Percentiles rank a stretch among this genome's conserved stretches.
Conservation (phyloP, 192 early-diverging fungal species). For the Coemansia sp. region DNA sequence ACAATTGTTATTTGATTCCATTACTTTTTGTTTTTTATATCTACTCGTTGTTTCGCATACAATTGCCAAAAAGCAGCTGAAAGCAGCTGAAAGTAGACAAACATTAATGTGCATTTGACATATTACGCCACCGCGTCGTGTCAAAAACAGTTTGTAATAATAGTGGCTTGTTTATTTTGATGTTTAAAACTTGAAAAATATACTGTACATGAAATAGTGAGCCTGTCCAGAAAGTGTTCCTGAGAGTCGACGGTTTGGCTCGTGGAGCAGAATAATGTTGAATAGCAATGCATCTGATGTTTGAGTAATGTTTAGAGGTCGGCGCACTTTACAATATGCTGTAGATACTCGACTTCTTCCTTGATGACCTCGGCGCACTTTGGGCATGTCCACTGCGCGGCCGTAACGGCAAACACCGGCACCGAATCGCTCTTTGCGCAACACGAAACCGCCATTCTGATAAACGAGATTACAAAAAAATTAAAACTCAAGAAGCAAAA, state of each 20-base stretch:
- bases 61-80: background rate
- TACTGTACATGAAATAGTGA: background rate
- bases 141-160: background rate
- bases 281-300: background rate
- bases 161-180: constrained; percentile 6
- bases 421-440: too few relatives aligned
- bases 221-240: too few relatives aligned
- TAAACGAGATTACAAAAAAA: background rate
- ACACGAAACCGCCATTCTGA: too few relatives aligned
- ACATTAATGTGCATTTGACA: background rate
- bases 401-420: background rate
- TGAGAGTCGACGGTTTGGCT: background rate
- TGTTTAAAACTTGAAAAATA: background rate
- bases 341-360: constrained; percentile 39
- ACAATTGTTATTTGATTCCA: constrained; percentile 13
- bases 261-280: background rate
- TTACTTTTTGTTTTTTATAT: background rate
- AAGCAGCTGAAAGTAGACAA: background rate
- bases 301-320: constrained; percentile 5
- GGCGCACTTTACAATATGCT: constrained; percentile 36
- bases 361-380: constrained; percentile 34
- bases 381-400: constrained; percentile 37
- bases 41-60: background rate
- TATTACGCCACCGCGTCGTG: background rate
- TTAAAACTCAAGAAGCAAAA: background rate